Conservation (phyloP, 78 protist species). For the Anaeramoeba flamelloides region DNA sequence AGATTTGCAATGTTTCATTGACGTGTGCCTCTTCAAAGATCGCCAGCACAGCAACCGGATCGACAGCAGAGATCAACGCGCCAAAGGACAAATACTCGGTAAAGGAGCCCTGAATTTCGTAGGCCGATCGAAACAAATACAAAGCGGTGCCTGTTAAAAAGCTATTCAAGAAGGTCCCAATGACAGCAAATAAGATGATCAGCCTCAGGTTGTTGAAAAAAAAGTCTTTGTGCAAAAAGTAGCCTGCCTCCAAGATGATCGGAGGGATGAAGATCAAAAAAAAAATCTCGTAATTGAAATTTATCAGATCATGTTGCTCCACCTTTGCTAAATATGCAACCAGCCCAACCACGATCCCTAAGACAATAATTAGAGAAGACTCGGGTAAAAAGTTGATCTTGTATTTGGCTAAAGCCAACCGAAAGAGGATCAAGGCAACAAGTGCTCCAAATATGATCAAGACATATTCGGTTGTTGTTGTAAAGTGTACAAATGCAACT, state of each 20-base stretch:
- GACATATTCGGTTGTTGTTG: too few relatives aligned
- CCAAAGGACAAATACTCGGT: slow-evolving; percentile 9
- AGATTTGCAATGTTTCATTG: slow-evolving; percentile 16
- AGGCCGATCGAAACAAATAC: too few relatives aligned
- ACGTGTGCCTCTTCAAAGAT: slow-evolving; percentile 27
- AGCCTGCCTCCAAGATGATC: slow-evolving; percentile 8
- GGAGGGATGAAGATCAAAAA: slow-evolving; percentile 5
- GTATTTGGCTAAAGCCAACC: too few relatives aligned
- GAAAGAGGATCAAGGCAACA: too few relatives aligned
- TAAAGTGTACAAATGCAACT: too few relatives aligned
- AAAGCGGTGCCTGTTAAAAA: not conserved
- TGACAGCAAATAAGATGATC: slow-evolving; percentile 9
- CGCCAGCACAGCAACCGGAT: slow-evolving; percentile 34
- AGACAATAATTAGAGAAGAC: too few relatives aligned
- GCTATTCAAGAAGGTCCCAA: slow-evolving; percentile 22
- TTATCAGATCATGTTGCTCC: too few relatives aligned
- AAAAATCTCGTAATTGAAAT: too few relatives aligned
- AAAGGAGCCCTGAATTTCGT: not conserved
- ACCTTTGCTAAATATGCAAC: too few relatives aligned
- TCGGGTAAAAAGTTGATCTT: too few relatives aligned
- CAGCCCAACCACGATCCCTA: too few relatives aligned
- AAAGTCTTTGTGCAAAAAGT: not conserved
- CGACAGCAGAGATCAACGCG: slow-evolving; percentile 14
- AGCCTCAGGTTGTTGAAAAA: slow-evolving; percentile 10
- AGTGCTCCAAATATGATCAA: too few relatives aligned